A percentile compares a stretch with the other conserved stretches of the same genome.
Conservation (phyloP, 2,329 filamentous ascomycete species). For the Alternaria angustiovoidea region DNA sequence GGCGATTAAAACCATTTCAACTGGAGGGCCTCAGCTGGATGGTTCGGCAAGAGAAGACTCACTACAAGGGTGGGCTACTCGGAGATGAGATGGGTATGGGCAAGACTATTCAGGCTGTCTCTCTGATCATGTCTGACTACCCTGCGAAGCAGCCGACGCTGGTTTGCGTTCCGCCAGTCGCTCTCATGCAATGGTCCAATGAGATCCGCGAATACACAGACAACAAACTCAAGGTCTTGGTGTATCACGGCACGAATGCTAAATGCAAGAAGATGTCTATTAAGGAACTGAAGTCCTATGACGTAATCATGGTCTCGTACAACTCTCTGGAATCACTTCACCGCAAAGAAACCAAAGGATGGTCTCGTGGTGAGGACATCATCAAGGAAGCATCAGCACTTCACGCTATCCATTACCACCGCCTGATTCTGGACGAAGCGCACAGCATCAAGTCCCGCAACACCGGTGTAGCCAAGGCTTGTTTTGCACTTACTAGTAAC, state of each 20-base stretch:
- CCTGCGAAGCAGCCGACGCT: constrained; percentile 83
- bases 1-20: constrained; percentile 90
- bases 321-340: constrained; percentile 89
- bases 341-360: constrained; percentile 91
- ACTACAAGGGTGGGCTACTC: constrained; percentile 88
- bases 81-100: constrained; percentile 99
- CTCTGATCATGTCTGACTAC: constrained; percentile 97
- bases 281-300: constrained; percentile 79
- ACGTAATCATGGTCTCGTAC: constrained; percentile 98
- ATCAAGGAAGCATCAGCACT: constrained; percentile 80
- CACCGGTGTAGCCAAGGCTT: constrained; percentile 92
- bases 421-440: constrained; percentile 92
- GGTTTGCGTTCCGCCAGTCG: constrained; percentile 90
- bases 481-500: constrained; percentile 84
- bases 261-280: constrained; percentile 80
- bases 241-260: constrained; percentile 86
- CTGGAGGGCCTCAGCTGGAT: constrained; percentile 95
- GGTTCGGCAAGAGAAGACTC: constrained; percentile 82
- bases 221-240: constrained; percentile 86
- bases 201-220: constrained; percentile 74
- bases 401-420: constrained; percentile 86
- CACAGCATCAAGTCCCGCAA: constrained; percentile 93
- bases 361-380: constrained; percentile 78
- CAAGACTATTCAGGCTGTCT: constrained; percentile 98
- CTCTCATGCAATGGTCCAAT: constrained; percentile 88